Evolutionary conservation across 1,139 yeast genomes (phyloP).

Genomic region (Debaryomycetaceae sp.): DNA sequence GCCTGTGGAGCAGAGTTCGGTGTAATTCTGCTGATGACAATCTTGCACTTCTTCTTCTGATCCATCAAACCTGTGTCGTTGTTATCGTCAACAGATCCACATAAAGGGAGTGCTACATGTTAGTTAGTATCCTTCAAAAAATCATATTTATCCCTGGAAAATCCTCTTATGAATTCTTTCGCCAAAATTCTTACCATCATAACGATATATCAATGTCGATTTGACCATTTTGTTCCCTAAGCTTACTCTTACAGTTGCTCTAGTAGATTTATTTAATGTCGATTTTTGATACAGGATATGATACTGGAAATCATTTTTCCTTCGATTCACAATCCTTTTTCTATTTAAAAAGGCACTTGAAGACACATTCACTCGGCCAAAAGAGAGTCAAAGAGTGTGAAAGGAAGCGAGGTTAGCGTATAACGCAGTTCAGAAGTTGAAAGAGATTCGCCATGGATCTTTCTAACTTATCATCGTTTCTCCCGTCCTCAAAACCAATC

Average conservation of each 20-base stretch:
- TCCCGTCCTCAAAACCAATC: slow-evolving; percentile 49
- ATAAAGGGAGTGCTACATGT: slow-evolving; percentile 68
- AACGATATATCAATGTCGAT: slow-evolving; percentile 67
- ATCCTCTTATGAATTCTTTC: neutral
- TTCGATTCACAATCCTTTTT: neutral
- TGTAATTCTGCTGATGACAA: slow-evolving; percentile 70
- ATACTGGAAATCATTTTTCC: neutral
- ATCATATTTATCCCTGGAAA: neutral
- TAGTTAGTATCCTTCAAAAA: slow-evolving; percentile 3
- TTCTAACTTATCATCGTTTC: slow-evolving; percentile 48
- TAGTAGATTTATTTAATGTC: neutral
- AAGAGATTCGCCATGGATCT: slow-evolving; percentile 43
- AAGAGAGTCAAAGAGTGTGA: no score
- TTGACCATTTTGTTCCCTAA: slow-evolving; percentile 47
- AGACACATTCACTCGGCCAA: no score
- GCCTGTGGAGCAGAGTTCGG: slow-evolving; percentile 84
- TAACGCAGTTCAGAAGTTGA: no score
- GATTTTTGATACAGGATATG: neutral
- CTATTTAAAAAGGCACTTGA: no score
- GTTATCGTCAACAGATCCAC: slow-evolving; percentile 91
- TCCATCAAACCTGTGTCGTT: slow-evolving; percentile 54
- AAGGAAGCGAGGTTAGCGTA: no score
- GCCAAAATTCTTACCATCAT: slow-evolving; percentile 55
- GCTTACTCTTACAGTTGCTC: neutral
- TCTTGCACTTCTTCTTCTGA: slow-evolving; percentile 82